Evolutionary conservation across 495 filamentous ascomycete species (phyloP).

Genomic region (Trichocladium uniseriatum): DNA sequence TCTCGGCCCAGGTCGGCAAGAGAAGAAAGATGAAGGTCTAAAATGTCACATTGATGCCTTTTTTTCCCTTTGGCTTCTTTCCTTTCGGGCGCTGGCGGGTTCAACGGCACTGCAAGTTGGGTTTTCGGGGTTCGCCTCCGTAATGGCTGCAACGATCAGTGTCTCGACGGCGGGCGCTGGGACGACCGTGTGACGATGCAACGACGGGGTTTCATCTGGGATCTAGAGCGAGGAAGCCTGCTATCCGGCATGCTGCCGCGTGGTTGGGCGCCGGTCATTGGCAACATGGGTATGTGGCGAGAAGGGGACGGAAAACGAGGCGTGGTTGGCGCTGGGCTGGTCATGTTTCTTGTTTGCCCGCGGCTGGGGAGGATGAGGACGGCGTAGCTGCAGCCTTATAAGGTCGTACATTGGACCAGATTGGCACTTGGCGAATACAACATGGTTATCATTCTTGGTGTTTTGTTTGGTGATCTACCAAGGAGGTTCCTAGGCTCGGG

Average conservation of each 20-base stretch:
- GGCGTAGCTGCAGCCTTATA: neutral
- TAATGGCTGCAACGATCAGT: neutral
- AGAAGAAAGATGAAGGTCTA: slow-evolving; percentile 55
- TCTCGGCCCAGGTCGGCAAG: slow-evolving; percentile 96
- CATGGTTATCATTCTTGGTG: too few species aligned
- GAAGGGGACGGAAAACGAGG: neutral
- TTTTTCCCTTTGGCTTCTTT: neutral
- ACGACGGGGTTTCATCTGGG: slow-evolving; percentile 4
- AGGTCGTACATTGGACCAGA: slow-evolving; percentile 1
- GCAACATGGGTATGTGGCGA: slow-evolving; percentile 1
- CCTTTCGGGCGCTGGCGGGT: neutral
- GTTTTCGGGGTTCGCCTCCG: neutral
- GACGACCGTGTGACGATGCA: slow-evolving; percentile 9
- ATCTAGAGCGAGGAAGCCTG: neutral
- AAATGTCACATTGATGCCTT: neutral
- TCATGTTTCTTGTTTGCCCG: neutral
- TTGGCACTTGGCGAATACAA: neutral
- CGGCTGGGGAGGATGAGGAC: neutral
- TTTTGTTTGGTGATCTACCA: too few species aligned
- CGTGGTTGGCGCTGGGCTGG: neutral
- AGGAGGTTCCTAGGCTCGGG: too few species aligned
- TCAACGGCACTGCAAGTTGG: neutral
- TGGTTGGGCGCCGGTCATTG: slow-evolving; percentile 1
- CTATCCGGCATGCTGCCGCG: slow-evolving; percentile 4
- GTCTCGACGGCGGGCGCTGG: slow-evolving; percentile 9